phyloP scores from a whole-genome alignment of 2,329 filamentous ascomycete genomes.

The Cercospora zeae-maydis region DNA sequence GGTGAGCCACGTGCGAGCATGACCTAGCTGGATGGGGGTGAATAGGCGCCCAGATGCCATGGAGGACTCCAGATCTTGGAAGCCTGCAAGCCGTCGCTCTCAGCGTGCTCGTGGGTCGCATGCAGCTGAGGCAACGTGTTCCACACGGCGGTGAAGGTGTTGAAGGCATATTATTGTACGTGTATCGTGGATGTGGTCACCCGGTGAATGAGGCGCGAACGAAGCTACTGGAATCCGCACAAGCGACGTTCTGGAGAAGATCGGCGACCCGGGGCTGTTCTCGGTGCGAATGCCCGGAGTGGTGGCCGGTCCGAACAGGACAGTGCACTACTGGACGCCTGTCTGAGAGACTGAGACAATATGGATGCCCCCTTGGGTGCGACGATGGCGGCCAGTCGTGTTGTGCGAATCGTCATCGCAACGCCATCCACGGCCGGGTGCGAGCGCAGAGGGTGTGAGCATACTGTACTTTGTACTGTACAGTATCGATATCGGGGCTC shows the following conservation, averaged over 20 bases:
- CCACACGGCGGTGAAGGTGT: background rate
- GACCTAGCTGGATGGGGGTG: background rate
- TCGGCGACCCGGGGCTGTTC: constrained; percentile 1
- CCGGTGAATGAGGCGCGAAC: background rate
- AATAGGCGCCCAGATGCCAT: no score
- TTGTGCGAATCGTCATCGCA: background rate
- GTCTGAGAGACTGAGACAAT: background rate
- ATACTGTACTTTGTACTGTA: no score
- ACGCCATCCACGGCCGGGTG: background rate
- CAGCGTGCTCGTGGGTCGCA: background rate
- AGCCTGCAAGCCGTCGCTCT: background rate
- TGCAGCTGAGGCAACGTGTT: background rate
- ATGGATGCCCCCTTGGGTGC: background rate
- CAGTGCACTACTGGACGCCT: background rate
- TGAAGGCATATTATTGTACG: background rate
- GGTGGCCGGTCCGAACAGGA: background rate
- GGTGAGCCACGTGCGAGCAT: background rate
- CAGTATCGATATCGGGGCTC: no score
- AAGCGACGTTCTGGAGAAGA: background rate
- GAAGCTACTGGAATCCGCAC: no score
- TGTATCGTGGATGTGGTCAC: background rate
- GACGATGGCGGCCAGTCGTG: background rate
- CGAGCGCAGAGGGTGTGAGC: background rate
- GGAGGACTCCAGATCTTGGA: background rate
- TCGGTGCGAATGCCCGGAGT: background rate